Evolutionary conservation across 768 basidiomycete genomes (phyloP), one percentile per base, ranked within the genome.

Genomic region (Pleurotus ostreatus): DNA sequence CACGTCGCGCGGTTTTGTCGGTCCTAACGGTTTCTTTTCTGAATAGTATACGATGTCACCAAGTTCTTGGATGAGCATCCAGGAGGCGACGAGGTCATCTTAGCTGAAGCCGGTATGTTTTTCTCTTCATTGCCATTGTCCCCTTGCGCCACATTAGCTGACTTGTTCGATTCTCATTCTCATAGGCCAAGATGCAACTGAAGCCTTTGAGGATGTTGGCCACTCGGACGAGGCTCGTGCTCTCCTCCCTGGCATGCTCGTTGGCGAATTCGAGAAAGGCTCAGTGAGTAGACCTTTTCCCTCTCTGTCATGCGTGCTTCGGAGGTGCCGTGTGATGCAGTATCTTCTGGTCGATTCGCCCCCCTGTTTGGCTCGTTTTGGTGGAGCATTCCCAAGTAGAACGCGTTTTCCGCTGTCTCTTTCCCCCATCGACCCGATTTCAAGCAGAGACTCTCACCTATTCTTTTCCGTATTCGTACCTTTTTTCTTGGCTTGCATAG

Each of bases 51-150:
- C 78, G 82, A 96, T 74, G 87, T 88, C 61, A 85, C 93, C 39
- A 89, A 89, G 68, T 98, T 98, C 82, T 76, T 94, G 65, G 95
- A 98, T 75, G 95, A 96, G 95, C 95, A 97, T 68, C 95, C 94
- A 20, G 96, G 96, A 70, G 97, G 97, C 60, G 97, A 98, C 76
- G 97, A 99, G 77, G 96, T 99, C 55, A 83, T 99, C 60, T 72
- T 98, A 52, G 88, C 91, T 57, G 97, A 99, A 75, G 87, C 85
- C 67, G 91, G 92, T 87, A 73, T 67, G 89, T 79, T 66, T 46
- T 60, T 55, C 16, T 22, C 59, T 41, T 18, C 38, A 49, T 57
- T 56, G 58, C 45, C 41, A n/a, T 15, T 44, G n/a, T 53, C 23
- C 57, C 41, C 37, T 37, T 20, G 49, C 30, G 52, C 46, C 20